Evolutionary conservation across 2,329 filamentous ascomycete species (phyloP), one percentile per base, ranked within the genome.

Genomic region (Colletotrichum spinosum): DNA sequence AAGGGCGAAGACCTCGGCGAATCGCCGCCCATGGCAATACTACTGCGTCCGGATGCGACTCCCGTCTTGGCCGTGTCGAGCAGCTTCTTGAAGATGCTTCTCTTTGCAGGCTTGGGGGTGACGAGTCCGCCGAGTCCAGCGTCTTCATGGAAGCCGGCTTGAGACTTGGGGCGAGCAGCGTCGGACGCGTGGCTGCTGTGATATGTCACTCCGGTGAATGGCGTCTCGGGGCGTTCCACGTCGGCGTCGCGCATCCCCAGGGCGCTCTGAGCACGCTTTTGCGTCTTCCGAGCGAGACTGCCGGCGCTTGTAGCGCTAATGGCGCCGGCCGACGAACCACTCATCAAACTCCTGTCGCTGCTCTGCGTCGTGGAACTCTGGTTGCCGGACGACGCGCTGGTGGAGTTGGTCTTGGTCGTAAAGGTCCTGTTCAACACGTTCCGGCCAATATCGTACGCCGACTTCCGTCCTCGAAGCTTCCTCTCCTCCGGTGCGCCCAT

Each of bases 251-350:
- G 84, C 60, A 86, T 83, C 45, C 87, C 89, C 69, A 92, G 78
- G 3, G 88, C 88, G 72, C 90, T 93, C 68, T 88, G 87, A 13
- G 90, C 84, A 67, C 90, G 74, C 70, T 78, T 73, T n/a, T 84
- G 78, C 73, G 90, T 91, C 73, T 92, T 92, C 67, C 94, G 88
- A 37, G 94, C 94, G 69, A 97, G 88, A 78, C 95, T 98, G 58
- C 94, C 96, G 13, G 96, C 96, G 78, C 96, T 98, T 13, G 96
- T 98, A 55, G 94, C 92, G 76, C 95, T 98, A 78, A 97, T 93
- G 11, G 87, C 95, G 55, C 94, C 90, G 0, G 96, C 96, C 57
- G 96, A 98, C 56, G 88, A 86, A 3, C 95, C 96, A 76, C 95
- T 98, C 95, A 97, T 97, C 48, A 99, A 78, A 72, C 93, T 98